Evolutionary conservation across 768 basidiomycete species (phyloP).

Genomic region (Auriculariales sp.): DNA sequence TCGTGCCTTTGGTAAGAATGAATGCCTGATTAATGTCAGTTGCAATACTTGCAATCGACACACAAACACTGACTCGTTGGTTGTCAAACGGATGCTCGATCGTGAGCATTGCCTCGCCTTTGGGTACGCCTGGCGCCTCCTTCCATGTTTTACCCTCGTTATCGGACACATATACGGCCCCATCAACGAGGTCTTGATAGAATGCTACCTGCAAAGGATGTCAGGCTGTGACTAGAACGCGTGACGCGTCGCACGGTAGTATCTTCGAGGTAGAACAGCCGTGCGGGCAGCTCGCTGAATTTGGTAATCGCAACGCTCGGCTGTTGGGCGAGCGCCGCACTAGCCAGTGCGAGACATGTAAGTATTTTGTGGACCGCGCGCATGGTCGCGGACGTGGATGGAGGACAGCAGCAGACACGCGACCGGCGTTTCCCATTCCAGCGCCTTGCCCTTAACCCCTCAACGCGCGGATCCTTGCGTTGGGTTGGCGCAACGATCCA

Average conservation of each 20-base stretch:
- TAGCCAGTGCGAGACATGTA: not conserved
- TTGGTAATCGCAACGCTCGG: constrained; percentile 18
- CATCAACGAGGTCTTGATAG: constrained; percentile 60
- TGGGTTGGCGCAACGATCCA: too few species aligned
- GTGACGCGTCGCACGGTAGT: constrained; percentile 36
- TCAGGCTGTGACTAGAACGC: not conserved
- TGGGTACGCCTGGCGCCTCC: constrained; percentile 31
- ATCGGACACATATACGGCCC: constrained; percentile 60
- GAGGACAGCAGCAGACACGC: too few species aligned
- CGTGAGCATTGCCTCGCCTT: constrained; percentile 51
- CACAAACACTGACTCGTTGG: constrained; percentile 36
- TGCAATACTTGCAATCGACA: not conserved
- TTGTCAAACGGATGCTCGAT: constrained; percentile 81
- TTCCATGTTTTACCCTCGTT: constrained; percentile 77
- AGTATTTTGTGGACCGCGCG: too few species aligned
- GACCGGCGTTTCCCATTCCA: too few species aligned
- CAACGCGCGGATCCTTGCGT: too few species aligned
- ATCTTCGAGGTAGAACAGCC: constrained; percentile 88
- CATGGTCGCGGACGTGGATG: too few species aligned
- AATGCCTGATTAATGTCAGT: constrained; percentile 48
- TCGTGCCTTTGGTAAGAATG: constrained; percentile 56
- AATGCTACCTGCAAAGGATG: constrained; percentile 37
- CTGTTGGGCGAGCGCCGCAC: constrained; percentile 1
- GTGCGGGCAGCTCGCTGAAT: constrained; percentile 60
- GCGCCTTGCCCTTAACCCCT: too few species aligned